These are phyloP conservation scores for Stevia rebaudiana DNA, from an alignment of 140 eudicot species.

Conservation along the genomic window DNA sequence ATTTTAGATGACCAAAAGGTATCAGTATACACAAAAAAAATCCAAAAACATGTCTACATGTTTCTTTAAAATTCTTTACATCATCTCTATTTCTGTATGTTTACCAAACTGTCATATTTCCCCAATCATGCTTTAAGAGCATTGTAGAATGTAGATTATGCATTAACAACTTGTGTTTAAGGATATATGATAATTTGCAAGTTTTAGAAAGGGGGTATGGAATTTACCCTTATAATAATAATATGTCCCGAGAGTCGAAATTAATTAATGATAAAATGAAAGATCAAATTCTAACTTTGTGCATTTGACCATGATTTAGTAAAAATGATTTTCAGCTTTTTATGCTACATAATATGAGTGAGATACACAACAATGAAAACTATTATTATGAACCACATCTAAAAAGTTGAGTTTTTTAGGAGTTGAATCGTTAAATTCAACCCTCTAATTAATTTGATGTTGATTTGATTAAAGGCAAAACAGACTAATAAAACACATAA, in stretches of 20 bases:
- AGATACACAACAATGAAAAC: not conserved
- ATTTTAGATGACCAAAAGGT: not conserved
- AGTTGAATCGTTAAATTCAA: not conserved
- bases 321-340: not conserved
- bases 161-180: too few relatives aligned
- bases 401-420: not conserved
- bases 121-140: too few relatives aligned
- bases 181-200: too few relatives aligned
- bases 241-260: not conserved
- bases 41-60: not conserved
- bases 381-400: not conserved
- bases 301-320: not conserved
- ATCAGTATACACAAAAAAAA: not conserved
- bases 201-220: too few relatives aligned
- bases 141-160: too few relatives aligned
- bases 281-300: not conserved
- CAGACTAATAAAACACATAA: not conserved
- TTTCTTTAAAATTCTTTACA: not conserved
- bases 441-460: not conserved
- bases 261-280: not conserved
- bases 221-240: too few relatives aligned
- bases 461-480: conserved; percentile 3
- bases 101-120: too few relatives aligned
- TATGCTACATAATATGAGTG: not conserved
- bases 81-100: not conserved